Base-by-base conservation (phyloP, 805 yeast species). In the Myxozyma geophila region DNA sequence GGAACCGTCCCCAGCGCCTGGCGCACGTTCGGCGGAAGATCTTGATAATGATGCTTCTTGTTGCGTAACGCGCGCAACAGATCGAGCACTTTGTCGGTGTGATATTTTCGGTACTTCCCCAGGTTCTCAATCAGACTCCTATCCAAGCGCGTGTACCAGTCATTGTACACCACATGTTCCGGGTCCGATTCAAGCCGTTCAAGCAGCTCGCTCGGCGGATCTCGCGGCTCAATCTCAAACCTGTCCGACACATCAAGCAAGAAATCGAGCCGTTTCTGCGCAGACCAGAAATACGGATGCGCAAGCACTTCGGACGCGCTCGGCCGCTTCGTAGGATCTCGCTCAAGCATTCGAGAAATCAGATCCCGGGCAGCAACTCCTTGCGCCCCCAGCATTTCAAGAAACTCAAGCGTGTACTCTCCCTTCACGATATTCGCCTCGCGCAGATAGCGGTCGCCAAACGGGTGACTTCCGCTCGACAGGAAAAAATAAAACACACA, bases 41-140 rank as follows among this genome's bases (percentile, higher is more conserved):
- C 99, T 76, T 91, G 91, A 75, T 83, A 93, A 75, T 95, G 99
- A 75, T 95, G 98, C 72, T 90, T 88, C 75, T 95, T 95, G 78
- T 95, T 95, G 71, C 99, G 82, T 70, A 95, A 76, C 0, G 97
- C 97, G 63, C 99, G 80, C 63, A 95, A 76, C 57, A 95, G 77
- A 74, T 95, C 99, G 86, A 92, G 85, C 52, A 95, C 76, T 70
- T 86, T 89, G 62, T 83, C 85, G 0, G 88, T 83, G 67, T 88
- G 87, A 74, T 95, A 95, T 75, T 91, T 92, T 70, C 99, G 82
- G 74, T 91, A 95, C 73, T 90, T 90, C 19, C 96, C 97, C 67
- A 95, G 80, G 72, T 93, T 92, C 37, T 87, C 89, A 78, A 90
- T 81, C 71, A 93, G 89, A 15, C 80, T 78, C n/a, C 77, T 73